phyloP scores from a whole-genome alignment of 345 rosid genomes.

The Cardiospermum halicacabum region DNA sequence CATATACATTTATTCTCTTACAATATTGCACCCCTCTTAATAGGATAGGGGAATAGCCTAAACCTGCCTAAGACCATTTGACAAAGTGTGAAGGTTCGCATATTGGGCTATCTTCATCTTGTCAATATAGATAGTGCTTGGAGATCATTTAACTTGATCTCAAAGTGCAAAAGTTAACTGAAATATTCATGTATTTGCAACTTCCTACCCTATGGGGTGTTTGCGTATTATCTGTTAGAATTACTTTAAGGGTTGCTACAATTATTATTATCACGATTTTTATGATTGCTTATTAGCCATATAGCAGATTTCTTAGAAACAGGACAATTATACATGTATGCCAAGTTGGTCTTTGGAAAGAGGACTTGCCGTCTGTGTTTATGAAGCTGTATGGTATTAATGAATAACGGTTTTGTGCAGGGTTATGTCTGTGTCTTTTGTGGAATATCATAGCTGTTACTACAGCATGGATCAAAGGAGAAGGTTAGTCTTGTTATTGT shows the following conservation, averaged over 20 bases:
- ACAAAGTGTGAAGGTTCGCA: no score
- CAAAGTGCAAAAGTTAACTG: neutral
- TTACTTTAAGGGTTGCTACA: neutral
- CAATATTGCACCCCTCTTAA: neutral
- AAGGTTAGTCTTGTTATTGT: constrained; percentile 39
- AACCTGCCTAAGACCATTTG: no score
- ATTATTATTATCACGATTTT: no score
- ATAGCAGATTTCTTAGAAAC: neutral
- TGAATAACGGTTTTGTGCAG: constrained; percentile 38
- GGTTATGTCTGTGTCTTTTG: constrained; percentile 69
- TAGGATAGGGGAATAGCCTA: no score
- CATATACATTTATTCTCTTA: no score
- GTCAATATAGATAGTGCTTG: no score
- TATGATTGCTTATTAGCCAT: neutral
- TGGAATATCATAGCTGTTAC: constrained; percentile 85
- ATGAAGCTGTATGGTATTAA: neutral
- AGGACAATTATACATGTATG: neutral
- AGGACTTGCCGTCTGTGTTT: neutral
- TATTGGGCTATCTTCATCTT: no score
- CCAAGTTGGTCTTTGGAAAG: neutral
- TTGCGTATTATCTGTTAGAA: neutral
- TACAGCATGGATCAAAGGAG: constrained; percentile 83
- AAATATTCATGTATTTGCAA: no score
- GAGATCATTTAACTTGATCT: neutral
- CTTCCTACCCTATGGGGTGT: neutral